Percentiles rank a stretch among this genome's conserved stretches.
phyloP scores from a whole-genome alignment of 768 basidiomycete genomes.

The Boletellus emodensis region DNA sequence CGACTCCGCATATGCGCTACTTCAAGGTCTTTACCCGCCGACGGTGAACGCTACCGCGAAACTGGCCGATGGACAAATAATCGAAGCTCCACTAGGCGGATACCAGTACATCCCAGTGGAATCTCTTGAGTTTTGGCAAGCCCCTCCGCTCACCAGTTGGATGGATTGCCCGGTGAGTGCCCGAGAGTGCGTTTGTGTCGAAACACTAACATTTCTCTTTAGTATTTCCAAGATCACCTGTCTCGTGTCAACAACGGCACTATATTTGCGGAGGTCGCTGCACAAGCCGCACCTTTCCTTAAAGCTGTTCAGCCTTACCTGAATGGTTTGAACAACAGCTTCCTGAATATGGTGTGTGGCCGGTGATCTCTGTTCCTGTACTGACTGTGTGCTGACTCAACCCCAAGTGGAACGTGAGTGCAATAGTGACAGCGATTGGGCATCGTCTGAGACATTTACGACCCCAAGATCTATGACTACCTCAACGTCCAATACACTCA shows the following conservation, averaged over 20 bases:
- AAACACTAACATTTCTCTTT: neutral
- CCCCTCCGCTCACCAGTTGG: constrained; percentile 76
- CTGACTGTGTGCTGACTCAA: constrained; percentile 7
- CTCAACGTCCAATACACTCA: constrained; percentile 40
- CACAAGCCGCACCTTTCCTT: constrained; percentile 63
- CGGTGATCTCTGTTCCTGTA: neutral
- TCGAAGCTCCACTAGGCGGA: constrained; percentile 56
- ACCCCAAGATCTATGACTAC: constrained; percentile 64
- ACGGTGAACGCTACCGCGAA: constrained; percentile 57
- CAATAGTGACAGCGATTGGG: neutral
- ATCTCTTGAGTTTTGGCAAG: constrained; percentile 53
- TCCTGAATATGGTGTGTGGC: constrained; percentile 62
- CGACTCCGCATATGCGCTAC: constrained; percentile 76
- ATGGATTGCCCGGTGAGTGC: constrained; percentile 48
- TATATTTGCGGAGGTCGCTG: constrained; percentile 54
- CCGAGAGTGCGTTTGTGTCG: neutral
- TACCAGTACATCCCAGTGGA: constrained; percentile 42
- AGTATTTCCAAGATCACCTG: constrained; percentile 29
- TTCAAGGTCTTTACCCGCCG: constrained; percentile 84
- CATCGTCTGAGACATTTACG: neutral
- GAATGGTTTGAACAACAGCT: constrained; percentile 55
- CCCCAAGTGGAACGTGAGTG: constrained; percentile 63
- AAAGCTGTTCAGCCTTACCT: constrained; percentile 60
- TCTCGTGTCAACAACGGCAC: constrained; percentile 16
- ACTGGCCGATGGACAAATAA: constrained; percentile 66